Base-by-base conservation (phyloP, 176 grass and related monocot genomes). In the Phyllostachys edulis region DNA sequence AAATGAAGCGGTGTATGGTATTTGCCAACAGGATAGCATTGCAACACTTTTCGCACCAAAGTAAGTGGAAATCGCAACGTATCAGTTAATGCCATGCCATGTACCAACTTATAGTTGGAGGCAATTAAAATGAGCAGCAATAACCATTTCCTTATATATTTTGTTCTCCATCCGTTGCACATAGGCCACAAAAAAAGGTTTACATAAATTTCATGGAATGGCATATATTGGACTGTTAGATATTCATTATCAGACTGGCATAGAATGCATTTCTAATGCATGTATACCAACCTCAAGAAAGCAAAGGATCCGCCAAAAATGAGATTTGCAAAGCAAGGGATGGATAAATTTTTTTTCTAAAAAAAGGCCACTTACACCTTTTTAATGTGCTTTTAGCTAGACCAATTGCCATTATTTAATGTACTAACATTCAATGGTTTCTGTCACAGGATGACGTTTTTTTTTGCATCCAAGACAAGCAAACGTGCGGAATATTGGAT, bases 401-500 rank as follows among this genome's bases (percentile, higher is more conserved):
- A 29, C 24, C 7, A 45, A 24, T 34, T 51, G 12, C 20, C n/a
- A 18, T 39, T 63, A 83, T 63, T 12, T 83, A 63, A 51, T 63
- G 56, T 14, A 46, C 18, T 26, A 79, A 36, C 16, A 47, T 50
- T 52, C 45, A 51, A 52, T 50, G 13, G 18, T 67, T 67, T 6
- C 24, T 76, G 34, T 45, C 56, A 82, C 21, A 45, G 9, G 44
- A 71, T 44, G 20, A 24, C 49, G 45, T 34, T 82, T 34, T 34
- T 29, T 29, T 29, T 47, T 4, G 7, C 29, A 41, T 46, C n/a
- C 39, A 41, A 51, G 15, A 24, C 15, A 67, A 57, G 49, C n/a
- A 79, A 67, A 68, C 51, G 9, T 73, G 34, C 39, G 68, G 23
- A 74, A 89, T 8, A 62, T 50, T 83, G 14, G 45, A 46, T 29